A percentile compares a stretch with the other conserved stretches of the same genome.
phyloP scores from a whole-genome alignment of 495 filamentous ascomycete species.

The Parathielavia appendiculata region DNA sequence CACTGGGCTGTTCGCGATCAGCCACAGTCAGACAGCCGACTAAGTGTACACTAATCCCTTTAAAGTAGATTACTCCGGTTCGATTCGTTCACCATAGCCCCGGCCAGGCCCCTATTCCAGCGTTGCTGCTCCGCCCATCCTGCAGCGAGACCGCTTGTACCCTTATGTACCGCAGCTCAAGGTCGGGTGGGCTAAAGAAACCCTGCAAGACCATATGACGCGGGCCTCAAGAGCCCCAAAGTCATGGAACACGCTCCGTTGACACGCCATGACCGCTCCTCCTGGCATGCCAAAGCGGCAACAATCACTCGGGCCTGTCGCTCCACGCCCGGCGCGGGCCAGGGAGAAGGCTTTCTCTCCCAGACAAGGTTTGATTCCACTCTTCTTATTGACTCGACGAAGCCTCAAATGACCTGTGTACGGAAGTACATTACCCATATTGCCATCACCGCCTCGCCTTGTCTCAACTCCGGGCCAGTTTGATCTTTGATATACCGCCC shows the following conservation, averaged over 20 bases:
- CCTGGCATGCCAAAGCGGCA: constrained; percentile 34
- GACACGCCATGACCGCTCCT: constrained; percentile 27
- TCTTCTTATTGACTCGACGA: constrained; percentile 4
- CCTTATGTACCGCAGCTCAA: constrained; percentile 13
- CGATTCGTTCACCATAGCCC: constrained; percentile 3
- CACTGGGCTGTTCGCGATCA: constrained; percentile 15
- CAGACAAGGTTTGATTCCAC: constrained; percentile 17
- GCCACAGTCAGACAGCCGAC: constrained; percentile 22
- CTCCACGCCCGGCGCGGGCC: constrained; percentile 25
- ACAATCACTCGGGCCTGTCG: constrained; percentile 21
- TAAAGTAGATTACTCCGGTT: no score
- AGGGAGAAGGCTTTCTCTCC: constrained; percentile 23
- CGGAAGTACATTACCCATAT: background rate
- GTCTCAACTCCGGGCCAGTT: background rate
- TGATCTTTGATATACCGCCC: constrained; percentile 6
- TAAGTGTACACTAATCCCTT: no score
- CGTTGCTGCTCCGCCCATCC: constrained; percentile 26
- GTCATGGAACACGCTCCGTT: constrained; percentile 34
- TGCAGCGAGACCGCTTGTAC: constrained; percentile 31
- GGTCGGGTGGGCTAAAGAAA: constrained; percentile 31
- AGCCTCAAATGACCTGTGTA: background rate
- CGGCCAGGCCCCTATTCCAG: constrained; percentile 8
- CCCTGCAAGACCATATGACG: constrained; percentile 36
- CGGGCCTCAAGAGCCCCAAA: constrained; percentile 28
- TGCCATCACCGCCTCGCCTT: background rate